A percentile compares a stretch with the other conserved stretches of the same genome.
Conservation (phyloP, 371 early-diverging fungal genomes). For the Batkoa obscura region DNA sequence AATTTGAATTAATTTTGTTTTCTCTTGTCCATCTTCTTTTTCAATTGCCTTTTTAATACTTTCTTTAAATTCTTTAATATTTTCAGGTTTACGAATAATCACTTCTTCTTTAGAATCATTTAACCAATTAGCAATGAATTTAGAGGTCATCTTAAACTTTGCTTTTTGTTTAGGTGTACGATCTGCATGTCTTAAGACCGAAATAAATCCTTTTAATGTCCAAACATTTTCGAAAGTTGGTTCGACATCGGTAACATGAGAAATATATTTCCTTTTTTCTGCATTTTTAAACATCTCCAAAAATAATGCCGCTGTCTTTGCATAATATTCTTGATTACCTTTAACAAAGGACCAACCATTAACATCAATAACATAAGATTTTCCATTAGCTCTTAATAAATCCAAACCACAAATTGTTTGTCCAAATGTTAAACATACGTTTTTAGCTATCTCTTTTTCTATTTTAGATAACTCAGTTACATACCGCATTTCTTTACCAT, state of each 20-base stretch:
- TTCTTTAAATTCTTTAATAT: conserved; percentile 39
- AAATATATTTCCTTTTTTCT: conserved; percentile 21
- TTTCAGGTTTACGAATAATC: conserved; percentile 52
- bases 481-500: conserved; percentile 94
- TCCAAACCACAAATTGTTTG: conserved; percentile 95
- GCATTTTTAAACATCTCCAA: conserved; percentile 44
- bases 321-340: conserved; percentile 85
- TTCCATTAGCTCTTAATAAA: conserved; percentile 62
- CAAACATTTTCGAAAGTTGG: conserved; percentile 64
- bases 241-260: conserved; percentile 35
- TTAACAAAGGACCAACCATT: conserved; percentile 99
- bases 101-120: conserved; percentile 52
- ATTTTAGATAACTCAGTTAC: conserved; percentile 56
- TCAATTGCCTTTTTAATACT: conserved; percentile 41
- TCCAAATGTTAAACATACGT: conserved; percentile 68
- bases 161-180: conserved; percentile 94
- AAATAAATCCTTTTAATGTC: conserved; percentile 80
- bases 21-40: conserved; percentile 13
- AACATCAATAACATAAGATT: conserved; percentile 93
- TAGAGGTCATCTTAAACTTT: conserved; percentile 49
- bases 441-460: conserved; percentile 68
- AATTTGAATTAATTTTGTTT: conserved; percentile 40
- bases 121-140: conserved; percentile 46
- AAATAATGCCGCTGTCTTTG: conserved; percentile 58
- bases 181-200: conserved; percentile 88